These are phyloP conservation scores for Candida patagonica DNA, from an alignment of 805 yeast species.

Conservation along the genomic window DNA sequence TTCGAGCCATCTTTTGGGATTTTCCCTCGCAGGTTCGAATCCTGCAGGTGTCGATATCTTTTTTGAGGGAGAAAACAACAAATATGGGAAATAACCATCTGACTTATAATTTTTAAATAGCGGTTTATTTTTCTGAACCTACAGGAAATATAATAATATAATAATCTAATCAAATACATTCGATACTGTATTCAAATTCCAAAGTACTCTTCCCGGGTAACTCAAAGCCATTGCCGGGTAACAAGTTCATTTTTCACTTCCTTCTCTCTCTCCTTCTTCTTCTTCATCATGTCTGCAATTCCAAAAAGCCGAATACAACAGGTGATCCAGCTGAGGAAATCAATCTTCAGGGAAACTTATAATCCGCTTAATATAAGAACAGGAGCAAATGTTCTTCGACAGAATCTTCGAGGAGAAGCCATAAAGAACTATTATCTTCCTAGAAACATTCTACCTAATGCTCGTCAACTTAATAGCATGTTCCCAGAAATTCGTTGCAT, in stretches of 20 bases:
- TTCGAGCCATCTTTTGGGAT: slow-evolving; percentile 6
- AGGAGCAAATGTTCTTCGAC: slow-evolving; percentile 28
- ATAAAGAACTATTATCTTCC: slow-evolving; percentile 27
- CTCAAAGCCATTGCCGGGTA: not conserved
- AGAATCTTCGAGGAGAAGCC: slow-evolving; percentile 25
- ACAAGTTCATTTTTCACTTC: not conserved
- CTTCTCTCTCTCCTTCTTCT: not conserved
- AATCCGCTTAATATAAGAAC: slow-evolving; percentile 26
- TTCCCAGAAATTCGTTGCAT: slow-evolving; percentile 16
- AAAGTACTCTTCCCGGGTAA: not conserved
- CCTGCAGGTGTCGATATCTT: slow-evolving; percentile 32
- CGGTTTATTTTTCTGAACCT: too few relatives aligned
- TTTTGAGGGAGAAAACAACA: too few relatives aligned
- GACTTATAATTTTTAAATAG: too few relatives aligned
- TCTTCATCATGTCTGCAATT: slow-evolving; percentile 3
- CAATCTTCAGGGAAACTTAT: slow-evolving; percentile 25
- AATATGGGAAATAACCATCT: too few relatives aligned
- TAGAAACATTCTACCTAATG: slow-evolving; percentile 9
- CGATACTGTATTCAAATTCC: not conserved
- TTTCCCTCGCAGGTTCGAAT: slow-evolving; percentile 34
- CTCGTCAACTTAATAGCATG: slow-evolving; percentile 11
- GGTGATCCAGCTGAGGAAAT: slow-evolving; percentile 22
- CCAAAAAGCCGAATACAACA: slow-evolving; percentile 20
- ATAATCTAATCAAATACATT: not conserved
- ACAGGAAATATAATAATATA: too few relatives aligned